Percentiles rank a stretch among this genome's conserved stretches.
These are phyloP conservation scores for Arachis monticola DNA, from an alignment of 331 rosid genomes.

Conservation along the genomic window DNA sequence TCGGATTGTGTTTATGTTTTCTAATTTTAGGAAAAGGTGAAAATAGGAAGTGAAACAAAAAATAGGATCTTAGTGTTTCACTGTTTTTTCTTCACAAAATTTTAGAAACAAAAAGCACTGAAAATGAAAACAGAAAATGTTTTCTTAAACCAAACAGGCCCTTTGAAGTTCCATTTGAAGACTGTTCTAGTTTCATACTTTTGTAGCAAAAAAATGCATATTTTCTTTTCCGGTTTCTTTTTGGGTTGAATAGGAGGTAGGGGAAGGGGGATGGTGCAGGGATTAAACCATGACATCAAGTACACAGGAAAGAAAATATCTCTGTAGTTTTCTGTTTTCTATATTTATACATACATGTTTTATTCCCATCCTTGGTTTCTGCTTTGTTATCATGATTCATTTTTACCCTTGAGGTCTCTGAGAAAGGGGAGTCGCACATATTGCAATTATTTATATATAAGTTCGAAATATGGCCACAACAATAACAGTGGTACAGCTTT, in stretches of 20 bases:
- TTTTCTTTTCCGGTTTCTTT: neutral
- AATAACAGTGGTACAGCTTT: constrained; percentile 27
- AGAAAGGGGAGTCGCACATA: constrained; percentile 16
- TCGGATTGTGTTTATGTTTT: no score
- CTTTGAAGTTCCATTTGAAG: constrained; percentile 35
- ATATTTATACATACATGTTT: neutral
- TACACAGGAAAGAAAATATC: neutral
- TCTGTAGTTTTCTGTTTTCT: neutral
- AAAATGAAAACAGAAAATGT: no score
- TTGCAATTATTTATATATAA: constrained; percentile 10
- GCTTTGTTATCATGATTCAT: neutral
- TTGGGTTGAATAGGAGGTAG: constrained; percentile 31
- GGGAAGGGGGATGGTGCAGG: constrained; percentile 33
- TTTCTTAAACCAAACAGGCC: no score
- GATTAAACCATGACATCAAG: constrained; percentile 38
- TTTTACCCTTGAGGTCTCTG: neutral
- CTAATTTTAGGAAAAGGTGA: no score
- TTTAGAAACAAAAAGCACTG: no score
- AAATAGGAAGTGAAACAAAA: no score
- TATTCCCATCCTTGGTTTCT: constrained; percentile 3
- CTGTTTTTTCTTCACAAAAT: no score
- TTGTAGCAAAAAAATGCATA: constrained; percentile 6
- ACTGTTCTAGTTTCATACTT: constrained; percentile 31
- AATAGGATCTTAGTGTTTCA: no score
- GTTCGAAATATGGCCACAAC: constrained; percentile 34